These are phyloP conservation scores for Chloranthus sessilifolius DNA, from an alignment of 164 flowering plant genomes.

Conservation along the genomic window DNA sequence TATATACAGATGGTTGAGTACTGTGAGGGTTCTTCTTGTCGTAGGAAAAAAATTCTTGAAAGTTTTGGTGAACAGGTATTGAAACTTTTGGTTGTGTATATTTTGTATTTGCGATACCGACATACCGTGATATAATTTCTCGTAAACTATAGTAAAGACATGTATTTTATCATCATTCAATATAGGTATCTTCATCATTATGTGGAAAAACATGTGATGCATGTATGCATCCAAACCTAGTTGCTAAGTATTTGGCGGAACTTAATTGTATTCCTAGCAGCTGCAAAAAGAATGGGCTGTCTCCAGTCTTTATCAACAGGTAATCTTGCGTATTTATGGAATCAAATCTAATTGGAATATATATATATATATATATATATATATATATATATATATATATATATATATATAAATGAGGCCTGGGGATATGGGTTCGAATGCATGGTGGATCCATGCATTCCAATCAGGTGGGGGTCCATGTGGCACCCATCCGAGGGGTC, in stretches of 20 bases:
- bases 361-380: no score
- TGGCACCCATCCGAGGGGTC: no score
- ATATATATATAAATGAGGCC: no score
- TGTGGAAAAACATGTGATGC: constrained; percentile 85
- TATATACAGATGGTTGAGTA: constrained; percentile 73
- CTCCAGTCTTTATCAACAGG: constrained; percentile 58
- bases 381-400: no score
- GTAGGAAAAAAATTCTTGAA: constrained; percentile 81
- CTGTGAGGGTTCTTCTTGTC: constrained; percentile 76
- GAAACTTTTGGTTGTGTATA: background rate
- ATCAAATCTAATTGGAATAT: no score
- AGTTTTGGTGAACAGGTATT: constrained; percentile 89
- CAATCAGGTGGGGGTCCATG: no score
- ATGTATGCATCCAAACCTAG: constrained; percentile 75
- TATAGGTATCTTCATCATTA: constrained; percentile 54
- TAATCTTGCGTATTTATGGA: constrained; percentile 12
- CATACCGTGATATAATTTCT: background rate
- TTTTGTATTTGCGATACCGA: background rate
- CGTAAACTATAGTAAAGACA: background rate
- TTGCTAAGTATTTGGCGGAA: constrained; percentile 58
- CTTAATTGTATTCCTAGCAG: constrained; percentile 31
- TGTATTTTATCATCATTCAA: constrained; percentile 7
- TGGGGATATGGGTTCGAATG: no score
- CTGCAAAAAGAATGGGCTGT: constrained; percentile 26
- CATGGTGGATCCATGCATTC: no score